Conservation (phyloP, 176 grass and related monocot genomes). For the Oryza nivara region DNA sequence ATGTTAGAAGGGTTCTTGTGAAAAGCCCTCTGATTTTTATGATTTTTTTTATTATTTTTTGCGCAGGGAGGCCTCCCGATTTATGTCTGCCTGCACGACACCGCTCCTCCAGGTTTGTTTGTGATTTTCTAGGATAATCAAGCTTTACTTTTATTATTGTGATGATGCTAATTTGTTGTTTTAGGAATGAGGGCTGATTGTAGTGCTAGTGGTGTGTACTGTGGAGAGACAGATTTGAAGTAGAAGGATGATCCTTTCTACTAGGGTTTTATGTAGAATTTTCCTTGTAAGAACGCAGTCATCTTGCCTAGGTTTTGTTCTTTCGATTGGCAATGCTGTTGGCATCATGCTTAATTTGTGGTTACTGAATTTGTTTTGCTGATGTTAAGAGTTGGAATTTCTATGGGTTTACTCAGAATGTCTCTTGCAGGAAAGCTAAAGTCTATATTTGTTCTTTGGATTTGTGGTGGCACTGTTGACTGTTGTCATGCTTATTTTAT, state of each 20-base stretch:
- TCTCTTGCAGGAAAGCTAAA: neutral
- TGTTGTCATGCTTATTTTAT: neutral
- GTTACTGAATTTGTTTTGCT: neutral
- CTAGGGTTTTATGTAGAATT: neutral
- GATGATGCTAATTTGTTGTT: neutral
- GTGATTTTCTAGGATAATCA: neutral
- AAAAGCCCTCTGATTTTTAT: neutral
- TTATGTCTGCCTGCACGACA: slow-evolving; percentile 47
- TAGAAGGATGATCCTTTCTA: neutral
- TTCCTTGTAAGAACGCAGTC: neutral
- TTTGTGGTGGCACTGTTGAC: neutral
- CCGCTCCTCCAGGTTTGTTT: slow-evolving; percentile 44
- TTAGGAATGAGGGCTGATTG: neutral
- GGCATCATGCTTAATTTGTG: neutral
- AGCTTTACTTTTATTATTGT: neutral
- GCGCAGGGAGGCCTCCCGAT: slow-evolving; percentile 44
- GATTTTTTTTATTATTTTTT: neutral
- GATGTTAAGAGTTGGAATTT: neutral
- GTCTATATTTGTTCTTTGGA: neutral
- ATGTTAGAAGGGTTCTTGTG: neutral
- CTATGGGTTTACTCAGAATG: neutral
- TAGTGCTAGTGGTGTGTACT: neutral
- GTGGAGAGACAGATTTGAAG: neutral
- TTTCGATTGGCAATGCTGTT: slow-evolving; percentile 22
- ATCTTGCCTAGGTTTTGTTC: neutral